These are phyloP conservation scores for Coemansia sp. DNA, from an alignment of 192 early-diverging fungal species.

Conservation along the genomic window DNA sequence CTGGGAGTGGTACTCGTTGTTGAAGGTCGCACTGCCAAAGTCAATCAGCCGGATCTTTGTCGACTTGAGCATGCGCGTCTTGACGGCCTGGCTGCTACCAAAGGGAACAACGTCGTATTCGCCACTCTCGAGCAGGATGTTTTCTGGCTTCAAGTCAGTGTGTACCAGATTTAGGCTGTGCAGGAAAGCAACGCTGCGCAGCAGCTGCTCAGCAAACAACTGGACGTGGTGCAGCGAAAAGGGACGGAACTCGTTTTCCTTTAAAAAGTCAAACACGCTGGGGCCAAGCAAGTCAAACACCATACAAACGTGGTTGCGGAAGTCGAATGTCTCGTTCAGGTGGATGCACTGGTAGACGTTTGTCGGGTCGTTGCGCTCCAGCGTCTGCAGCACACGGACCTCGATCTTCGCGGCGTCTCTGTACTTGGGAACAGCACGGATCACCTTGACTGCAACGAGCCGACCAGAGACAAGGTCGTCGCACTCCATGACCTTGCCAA, in stretches of 20 bases:
- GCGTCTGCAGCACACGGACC: slow-evolving; percentile 77
- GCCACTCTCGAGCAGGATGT: slow-evolving; percentile 77
- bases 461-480: slow-evolving; percentile 62
- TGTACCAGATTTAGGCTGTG: slow-evolving; percentile 87
- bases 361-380: slow-evolving; percentile 77
- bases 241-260: slow-evolving; percentile 85
- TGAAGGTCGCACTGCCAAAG: slow-evolving; percentile 94
- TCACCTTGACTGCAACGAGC: slow-evolving; percentile 88
- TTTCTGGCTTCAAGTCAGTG: slow-evolving; percentile 97
- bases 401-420: slow-evolving; percentile 89
- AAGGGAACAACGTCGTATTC: slow-evolving; percentile 58
- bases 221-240: slow-evolving; percentile 85
- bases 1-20: slow-evolving; percentile 87
- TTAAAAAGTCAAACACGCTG: slow-evolving; percentile 94
- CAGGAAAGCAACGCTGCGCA: slow-evolving; percentile 86
- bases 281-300: slow-evolving; percentile 90
- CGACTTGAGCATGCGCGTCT: slow-evolving; percentile 63
- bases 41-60: slow-evolving; percentile 90
- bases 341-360: slow-evolving; percentile 88
- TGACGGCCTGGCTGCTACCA: slow-evolving; percentile 54
- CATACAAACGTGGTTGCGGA: slow-evolving; percentile 95
- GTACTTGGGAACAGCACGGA: slow-evolving; percentile 92
- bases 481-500: slow-evolving; percentile 95
- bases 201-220: slow-evolving; percentile 79
- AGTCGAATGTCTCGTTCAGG: slow-evolving; percentile 78